Evolutionary conservation across 495 filamentous ascomycete species (phyloP).

Genomic region (Trichoderma asperelloides): DNA sequence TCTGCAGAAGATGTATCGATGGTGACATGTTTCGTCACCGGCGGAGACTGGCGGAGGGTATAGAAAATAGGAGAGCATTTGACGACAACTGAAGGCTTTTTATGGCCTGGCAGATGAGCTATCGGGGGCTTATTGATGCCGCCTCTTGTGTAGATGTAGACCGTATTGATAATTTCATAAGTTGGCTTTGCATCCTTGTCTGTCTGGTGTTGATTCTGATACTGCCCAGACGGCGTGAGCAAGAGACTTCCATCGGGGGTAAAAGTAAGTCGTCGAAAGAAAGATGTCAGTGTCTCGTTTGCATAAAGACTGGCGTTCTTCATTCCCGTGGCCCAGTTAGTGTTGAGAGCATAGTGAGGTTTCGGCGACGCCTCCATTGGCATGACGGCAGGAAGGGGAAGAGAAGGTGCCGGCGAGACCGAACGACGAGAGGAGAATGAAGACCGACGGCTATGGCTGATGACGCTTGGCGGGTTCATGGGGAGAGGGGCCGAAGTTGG

Average conservation of each 20-base stretch:
- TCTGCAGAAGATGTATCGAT: conserved; percentile 87
- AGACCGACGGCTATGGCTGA: conserved; percentile 85
- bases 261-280: conserved; percentile 91
- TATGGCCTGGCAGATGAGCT: conserved; percentile 94
- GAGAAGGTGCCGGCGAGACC: conserved; percentile 87
- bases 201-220: conserved; percentile 65
- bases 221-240: conserved; percentile 94
- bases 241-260: conserved; percentile 91
- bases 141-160: conserved; percentile 94
- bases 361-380: conserved; percentile 83
- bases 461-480: conserved; percentile 88
- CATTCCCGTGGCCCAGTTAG: conserved; percentile 50
- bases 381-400: conserved; percentile 95
- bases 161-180: conserved; percentile 90
- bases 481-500: conserved; percentile 81
- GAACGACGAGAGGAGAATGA: conserved; percentile 94
- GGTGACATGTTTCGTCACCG: conserved; percentile 76
- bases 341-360: conserved; percentile 33
- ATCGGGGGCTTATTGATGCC: conserved; percentile 96
- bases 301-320: conserved; percentile 87
- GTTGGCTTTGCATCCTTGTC: conserved; percentile 60
- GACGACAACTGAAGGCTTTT: conserved; percentile 95
- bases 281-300: conserved; percentile 96
- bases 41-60: conserved; percentile 58
- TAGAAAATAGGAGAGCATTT: conserved; percentile 90